Evolutionary conservation across 2,329 filamentous ascomycete species (phyloP), one percentile per base, ranked within the genome.

Genomic region (Xylariaceae sp.): DNA sequence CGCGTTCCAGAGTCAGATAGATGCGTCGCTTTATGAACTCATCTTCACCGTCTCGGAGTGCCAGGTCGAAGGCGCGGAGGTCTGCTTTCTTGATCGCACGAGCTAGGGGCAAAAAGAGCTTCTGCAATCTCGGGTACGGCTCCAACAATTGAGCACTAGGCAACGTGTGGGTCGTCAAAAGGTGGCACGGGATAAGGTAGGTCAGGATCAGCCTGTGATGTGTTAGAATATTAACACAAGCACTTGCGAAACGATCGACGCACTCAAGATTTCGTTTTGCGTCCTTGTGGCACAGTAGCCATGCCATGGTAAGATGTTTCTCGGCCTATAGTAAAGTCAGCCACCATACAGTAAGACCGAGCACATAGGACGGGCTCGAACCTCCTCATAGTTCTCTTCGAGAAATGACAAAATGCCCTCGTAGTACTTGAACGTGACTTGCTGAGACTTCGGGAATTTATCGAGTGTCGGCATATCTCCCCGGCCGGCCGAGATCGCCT

Each of bases 341-440:
- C 37, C 2, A 26, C 16, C 20, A 14, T n/a, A 1, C 44, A 53
- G 18, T 19, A n/a, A 40, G 26, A 20, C 20, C n/a, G 14, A 46
- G 48, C 20, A 37, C 9, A 29, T 37, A 7, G n/a, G n/a, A n/a
- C 23, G 32, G 1, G 6, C 7, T 58, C 75, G 43, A 69, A 91
- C 90, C 77, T 90, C 84, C 1, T 82, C 78, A 68, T 99, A 99
- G 69, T 97, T 91, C 71, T 99, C 96, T 60, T 98, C 93, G 4
- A 99, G 75, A 71, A 99, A 99, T 55, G 87, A 84, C n/a, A 99
- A 84, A 4, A 99, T 90, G 10, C 95, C 95, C 63, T 93, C 86
- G 71, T 97, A 98, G 75, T 97, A 99, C 70, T 92, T 93, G 77
- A 96, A 99, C 0, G 93, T 97, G 41, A 97, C 93, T 61, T 91